Percentiles rank a stretch among this genome's conserved stretches.
Conservation (phyloP, 192 early-diverging fungal species). For the Dispira simplex region DNA sequence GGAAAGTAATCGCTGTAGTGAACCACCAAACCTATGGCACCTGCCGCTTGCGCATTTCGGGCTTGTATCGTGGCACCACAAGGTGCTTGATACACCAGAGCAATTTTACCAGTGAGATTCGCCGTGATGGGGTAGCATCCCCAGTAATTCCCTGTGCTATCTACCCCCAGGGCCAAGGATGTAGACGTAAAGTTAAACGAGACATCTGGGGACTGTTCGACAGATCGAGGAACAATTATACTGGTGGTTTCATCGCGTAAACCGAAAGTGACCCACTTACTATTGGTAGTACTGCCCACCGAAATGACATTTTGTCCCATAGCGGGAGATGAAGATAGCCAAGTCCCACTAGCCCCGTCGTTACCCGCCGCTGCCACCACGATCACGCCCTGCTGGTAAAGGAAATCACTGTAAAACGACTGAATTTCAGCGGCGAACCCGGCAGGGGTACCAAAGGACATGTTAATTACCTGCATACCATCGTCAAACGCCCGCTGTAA, state of each 20-base stretch:
- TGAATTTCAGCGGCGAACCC: not conserved
- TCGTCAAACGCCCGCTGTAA: not conserved
- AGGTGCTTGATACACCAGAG: not conserved
- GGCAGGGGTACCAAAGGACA: conserved; percentile 7
- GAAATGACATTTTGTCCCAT: not conserved
- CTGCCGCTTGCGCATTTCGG: not conserved
- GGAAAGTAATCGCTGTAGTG: not conserved
- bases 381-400: not conserved
- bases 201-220: not conserved
- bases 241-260: not conserved
- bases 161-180: not conserved
- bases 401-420: not conserved
- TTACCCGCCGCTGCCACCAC: conserved; percentile 13
- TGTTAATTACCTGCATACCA: conserved; percentile 14
- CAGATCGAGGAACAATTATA: too few species aligned
- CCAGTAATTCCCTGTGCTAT: not conserved
- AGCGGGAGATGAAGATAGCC: not conserved
- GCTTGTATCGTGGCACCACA: not conserved
- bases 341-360: not conserved
- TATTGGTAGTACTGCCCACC: not conserved
- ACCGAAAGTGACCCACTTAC: not conserved
- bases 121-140: not conserved
- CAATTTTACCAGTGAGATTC: conserved; percentile 1
- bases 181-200: too few species aligned
- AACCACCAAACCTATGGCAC: not conserved